These are phyloP conservation scores for Parascedosporium putredinis DNA, from an alignment of 2,329 filamentous ascomycete species.

Conservation along the genomic window DNA sequence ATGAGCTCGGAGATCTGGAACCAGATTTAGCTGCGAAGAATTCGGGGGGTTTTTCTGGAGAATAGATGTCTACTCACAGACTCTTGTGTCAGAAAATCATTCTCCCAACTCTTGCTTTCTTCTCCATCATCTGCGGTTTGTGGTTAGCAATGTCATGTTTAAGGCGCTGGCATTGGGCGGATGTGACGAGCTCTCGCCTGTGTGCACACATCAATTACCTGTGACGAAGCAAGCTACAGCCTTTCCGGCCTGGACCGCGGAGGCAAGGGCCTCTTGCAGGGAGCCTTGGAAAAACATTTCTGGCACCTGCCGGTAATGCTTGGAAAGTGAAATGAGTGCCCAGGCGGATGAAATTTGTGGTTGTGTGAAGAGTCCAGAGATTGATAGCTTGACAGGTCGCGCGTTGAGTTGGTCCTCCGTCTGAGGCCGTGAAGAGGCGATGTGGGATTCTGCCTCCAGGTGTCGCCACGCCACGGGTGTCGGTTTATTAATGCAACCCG, in stretches of 20 bases:
- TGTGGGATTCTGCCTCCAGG: background rate
- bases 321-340: too few species aligned
- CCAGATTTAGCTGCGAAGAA: conserved; percentile 13
- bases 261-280: conserved; percentile 69
- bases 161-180: too few species aligned
- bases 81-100: conserved; percentile 50
- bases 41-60: too few species aligned
- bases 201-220: conserved; percentile 35
- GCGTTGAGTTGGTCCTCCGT: too few species aligned
- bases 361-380: background rate
- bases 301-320: too few species aligned
- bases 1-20: conserved; percentile 48
- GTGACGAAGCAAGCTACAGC: conserved; percentile 77
- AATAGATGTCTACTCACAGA: conserved; percentile 29
- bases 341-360: background rate
- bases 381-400: too few species aligned
- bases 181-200: too few species aligned
- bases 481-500: background rate
- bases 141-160: conserved; percentile 8
- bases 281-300: conserved; percentile 83
- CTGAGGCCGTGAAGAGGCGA: background rate
- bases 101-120: conserved; percentile 64
- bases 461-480: background rate
- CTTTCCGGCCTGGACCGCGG: conserved; percentile 65
- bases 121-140: conserved; percentile 50